phyloP scores from a whole-genome alignment of 2,329 filamentous ascomycete species.

The Thyridium curvatum region DNA sequence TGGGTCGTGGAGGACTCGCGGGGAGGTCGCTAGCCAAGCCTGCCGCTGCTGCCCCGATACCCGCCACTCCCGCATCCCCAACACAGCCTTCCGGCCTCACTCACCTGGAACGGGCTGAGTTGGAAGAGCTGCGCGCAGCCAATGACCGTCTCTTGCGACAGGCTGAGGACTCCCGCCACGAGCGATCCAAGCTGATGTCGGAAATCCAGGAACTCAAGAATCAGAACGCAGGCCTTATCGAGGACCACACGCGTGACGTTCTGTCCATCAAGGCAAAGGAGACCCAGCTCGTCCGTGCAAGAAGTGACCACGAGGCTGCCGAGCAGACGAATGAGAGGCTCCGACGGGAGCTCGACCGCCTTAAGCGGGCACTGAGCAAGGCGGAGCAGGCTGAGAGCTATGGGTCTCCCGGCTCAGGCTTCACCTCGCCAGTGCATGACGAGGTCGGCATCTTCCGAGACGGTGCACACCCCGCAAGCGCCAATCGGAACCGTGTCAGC shows the following conservation, averaged over 20 bases:
- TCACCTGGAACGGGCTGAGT: conserved; percentile 80
- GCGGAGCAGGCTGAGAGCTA: conserved; percentile 31
- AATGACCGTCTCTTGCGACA: conserved; percentile 72
- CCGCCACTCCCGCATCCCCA: conserved; percentile 47
- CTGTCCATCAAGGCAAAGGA: conserved; percentile 98
- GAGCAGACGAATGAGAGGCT: conserved; percentile 82
- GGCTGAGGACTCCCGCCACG: conserved; percentile 74
- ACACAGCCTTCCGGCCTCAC: conserved; percentile 60
- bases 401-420: conserved; percentile 18
- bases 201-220: conserved; percentile 94
- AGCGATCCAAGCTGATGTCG: conserved; percentile 73
- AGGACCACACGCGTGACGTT: conserved; percentile 93
- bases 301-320: conserved; percentile 82
- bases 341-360: conserved; percentile 79
- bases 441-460: conserved; percentile 57
- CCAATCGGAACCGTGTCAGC: conserved; percentile 47
- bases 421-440: conserved; percentile 49
- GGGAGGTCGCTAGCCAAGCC: conserved; percentile 81
- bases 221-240: conserved; percentile 92
- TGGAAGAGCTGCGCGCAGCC: conserved; percentile 79
- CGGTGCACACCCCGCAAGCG: conserved; percentile 25
- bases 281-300: conserved; percentile 87
- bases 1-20: conserved; percentile 76
- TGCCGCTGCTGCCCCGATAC: conserved; percentile 39
- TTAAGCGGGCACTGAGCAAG: conserved; percentile 77